phyloP scores from a whole-genome alignment of 192 early-diverging fungal species.

The Coemansia sp. region DNA sequence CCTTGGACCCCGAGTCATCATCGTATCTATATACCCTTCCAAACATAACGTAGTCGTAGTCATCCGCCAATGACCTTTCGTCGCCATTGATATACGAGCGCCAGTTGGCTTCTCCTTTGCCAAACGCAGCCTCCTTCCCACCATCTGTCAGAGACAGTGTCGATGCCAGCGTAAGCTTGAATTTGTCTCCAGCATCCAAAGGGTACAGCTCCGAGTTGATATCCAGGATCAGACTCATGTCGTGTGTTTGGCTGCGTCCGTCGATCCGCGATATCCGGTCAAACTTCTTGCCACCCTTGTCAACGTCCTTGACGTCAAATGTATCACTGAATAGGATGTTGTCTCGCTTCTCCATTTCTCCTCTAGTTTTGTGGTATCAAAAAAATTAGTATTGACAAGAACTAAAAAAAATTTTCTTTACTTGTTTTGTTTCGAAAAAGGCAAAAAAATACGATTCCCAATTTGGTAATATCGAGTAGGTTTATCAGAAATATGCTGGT shows the following conservation, averaged over 20 bases:
- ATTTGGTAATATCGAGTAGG: neutral
- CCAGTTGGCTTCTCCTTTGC: slow-evolving; percentile 55
- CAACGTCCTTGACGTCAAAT: slow-evolving; percentile 86
- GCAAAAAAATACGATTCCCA: slow-evolving; percentile 4
- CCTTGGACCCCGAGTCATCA: slow-evolving; percentile 69
- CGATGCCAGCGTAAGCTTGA: slow-evolving; percentile 77
- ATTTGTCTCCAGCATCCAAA: slow-evolving; percentile 79
- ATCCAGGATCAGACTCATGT: slow-evolving; percentile 90
- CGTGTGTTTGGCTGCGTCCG: slow-evolving; percentile 79
- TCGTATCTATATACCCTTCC: slow-evolving; percentile 97
- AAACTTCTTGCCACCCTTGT: slow-evolving; percentile 90
- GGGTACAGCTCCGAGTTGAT: slow-evolving; percentile 96
- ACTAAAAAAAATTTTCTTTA: neutral
- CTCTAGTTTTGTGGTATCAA: slow-evolving; percentile 2
- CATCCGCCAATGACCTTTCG: slow-evolving; percentile 81
- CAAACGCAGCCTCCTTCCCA: slow-evolving; percentile 28
- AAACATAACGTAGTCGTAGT: slow-evolving; percentile 99
- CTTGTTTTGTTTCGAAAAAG: neutral
- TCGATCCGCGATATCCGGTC: slow-evolving; percentile 90
- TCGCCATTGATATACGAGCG: slow-evolving; percentile 57
- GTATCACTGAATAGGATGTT: slow-evolving; percentile 84
- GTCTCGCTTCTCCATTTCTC: slow-evolving; percentile 63
- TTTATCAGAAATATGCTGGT: neutral
- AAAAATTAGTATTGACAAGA: neutral
- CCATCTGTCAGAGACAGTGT: slow-evolving; percentile 61